Evolutionary conservation across 495 filamentous ascomycete genomes (phyloP), one percentile per base, ranked within the genome.

Genomic region (Penicillium crystallinum): DNA sequence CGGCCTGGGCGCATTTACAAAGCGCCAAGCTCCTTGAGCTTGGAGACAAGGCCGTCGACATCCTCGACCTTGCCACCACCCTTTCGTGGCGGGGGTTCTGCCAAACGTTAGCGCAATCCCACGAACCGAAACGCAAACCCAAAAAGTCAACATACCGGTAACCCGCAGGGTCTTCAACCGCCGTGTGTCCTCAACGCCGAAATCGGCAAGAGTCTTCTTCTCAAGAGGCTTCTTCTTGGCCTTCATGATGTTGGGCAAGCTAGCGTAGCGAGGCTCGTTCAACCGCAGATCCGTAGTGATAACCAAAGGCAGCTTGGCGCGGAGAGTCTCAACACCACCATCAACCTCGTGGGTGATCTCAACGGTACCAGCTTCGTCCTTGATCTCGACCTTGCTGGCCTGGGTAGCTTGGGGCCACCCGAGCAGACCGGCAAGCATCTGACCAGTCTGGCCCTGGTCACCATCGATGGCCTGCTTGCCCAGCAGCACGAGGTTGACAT

Each of bases 391-490:
- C 70, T 87, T 86, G 59, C 79, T 82, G 18, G 93, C 93, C 78
- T 96, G 90, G 39, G 91, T 97, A 40, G 92, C 92, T 76, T 97
- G 91, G 50, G 85, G 76, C 93, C 93, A 98, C 4, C 85, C 86
- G 68, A 98, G 64, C 64, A 98, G 61, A 17, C 91, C 93, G 2
- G 95, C 93, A 14, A 98, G 80, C 91, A 98, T 97, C 82, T 95
- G 91, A 9, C 93, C 93, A 48, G 95, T 97, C 87, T 98, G 93
- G 46, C 81, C 84, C 53, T 91, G 83, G 67, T 98, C 93, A 63
- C 95, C 91, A 70, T 98, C 93, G 65, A 98, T 98, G 51, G 86
- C 89, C 84, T 98, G 93, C 77, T 97, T 97, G 35, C 93, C 93
- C 49, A 96, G 74, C 49, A 98, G 82, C 8, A 98, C 90, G 48